Percentiles rank a stretch among this genome's conserved stretches.
phyloP scores from a whole-genome alignment of 495 filamentous ascomycete genomes.

The Cercophora newfieldiana region DNA sequence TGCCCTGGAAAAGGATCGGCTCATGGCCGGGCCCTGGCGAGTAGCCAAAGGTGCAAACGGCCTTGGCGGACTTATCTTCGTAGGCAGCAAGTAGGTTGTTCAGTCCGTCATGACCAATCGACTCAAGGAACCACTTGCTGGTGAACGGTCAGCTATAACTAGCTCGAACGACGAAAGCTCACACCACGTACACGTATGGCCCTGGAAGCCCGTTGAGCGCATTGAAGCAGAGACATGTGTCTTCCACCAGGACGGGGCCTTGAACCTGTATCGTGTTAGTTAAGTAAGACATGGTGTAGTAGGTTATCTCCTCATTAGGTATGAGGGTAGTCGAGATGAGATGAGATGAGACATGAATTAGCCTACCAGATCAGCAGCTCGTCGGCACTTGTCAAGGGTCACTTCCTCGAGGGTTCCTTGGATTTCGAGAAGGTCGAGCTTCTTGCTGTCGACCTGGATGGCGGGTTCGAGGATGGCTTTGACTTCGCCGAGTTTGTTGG shows the following conservation, averaged over 20 bases:
- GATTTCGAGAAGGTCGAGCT: constrained; percentile 80
- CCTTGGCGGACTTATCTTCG: constrained; percentile 84
- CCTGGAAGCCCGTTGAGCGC: constrained; percentile 89
- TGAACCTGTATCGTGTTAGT: constrained; percentile 54
- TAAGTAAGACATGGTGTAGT: not conserved
- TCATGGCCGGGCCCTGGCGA: constrained; percentile 81
- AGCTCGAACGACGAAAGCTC: not conserved
- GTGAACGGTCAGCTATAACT: not conserved
- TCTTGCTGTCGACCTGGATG: constrained; percentile 70
- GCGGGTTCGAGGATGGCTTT: constrained; percentile 76
- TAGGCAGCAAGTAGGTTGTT: constrained; percentile 91
- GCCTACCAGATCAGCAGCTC: constrained; percentile 67
- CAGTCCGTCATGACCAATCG: constrained; percentile 76
- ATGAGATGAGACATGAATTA: not conserved
- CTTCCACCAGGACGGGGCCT: constrained; percentile 91
- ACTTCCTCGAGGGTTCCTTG: constrained; percentile 94
- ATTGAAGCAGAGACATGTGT: constrained; percentile 91
- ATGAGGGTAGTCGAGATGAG: not conserved
- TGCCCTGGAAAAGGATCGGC: constrained; percentile 86
- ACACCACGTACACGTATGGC: constrained; percentile 79
- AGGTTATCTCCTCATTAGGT: no score
- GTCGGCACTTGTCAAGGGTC: constrained; percentile 78
- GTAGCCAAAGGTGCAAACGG: constrained; percentile 95
- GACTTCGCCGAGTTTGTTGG: constrained; percentile 88
- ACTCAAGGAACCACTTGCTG: constrained; percentile 90